These are phyloP conservation scores for Geotrichum candidum DNA, from an alignment of 1,139 yeast species.

Conservation along the genomic window DNA sequence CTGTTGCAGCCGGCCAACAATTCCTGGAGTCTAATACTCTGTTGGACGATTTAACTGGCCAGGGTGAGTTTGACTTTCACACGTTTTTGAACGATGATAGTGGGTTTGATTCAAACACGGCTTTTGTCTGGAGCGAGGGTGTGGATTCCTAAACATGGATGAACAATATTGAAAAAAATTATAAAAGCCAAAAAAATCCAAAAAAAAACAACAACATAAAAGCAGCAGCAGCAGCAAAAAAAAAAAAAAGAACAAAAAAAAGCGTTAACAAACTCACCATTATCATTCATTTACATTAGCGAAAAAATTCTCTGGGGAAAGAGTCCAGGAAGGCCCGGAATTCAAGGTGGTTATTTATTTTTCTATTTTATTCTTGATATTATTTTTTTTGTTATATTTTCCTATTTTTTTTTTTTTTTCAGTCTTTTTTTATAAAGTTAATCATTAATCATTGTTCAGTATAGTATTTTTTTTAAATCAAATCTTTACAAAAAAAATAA, in stretches of 20 bases:
- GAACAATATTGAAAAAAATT: no score
- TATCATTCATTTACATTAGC: not conserved
- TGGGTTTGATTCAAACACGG: slow-evolving; percentile 27
- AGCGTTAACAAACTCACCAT: slow-evolving; percentile 5
- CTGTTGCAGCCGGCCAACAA: slow-evolving; percentile 15
- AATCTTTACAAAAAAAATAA: not conserved
- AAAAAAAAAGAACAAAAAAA: slow-evolving; percentile 24
- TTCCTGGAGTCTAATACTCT: slow-evolving; percentile 28
- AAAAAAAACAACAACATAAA: no score
- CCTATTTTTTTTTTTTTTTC: not conserved
- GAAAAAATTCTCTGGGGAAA: not conserved
- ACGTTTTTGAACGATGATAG: slow-evolving; percentile 35
- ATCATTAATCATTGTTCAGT: not conserved
- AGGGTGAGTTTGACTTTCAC: slow-evolving; percentile 33
- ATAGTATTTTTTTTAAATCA: not conserved
- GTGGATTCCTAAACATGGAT: slow-evolving; percentile 22
- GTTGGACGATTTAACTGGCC: slow-evolving; percentile 30
- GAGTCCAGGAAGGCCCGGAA: not conserved
- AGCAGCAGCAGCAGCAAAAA: slow-evolving; percentile 6
- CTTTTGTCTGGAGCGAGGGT: slow-evolving; percentile 31
- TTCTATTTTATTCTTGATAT: not conserved
- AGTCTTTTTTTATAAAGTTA: not conserved
- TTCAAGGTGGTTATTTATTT: not conserved
- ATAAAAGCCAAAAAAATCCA: no score
- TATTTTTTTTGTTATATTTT: not conserved